Percentiles rank a stretch among this genome's conserved stretches.
Evolutionary conservation across 441 rosid species (phyloP).

Genomic region (Theobroma grandiflorum): DNA sequence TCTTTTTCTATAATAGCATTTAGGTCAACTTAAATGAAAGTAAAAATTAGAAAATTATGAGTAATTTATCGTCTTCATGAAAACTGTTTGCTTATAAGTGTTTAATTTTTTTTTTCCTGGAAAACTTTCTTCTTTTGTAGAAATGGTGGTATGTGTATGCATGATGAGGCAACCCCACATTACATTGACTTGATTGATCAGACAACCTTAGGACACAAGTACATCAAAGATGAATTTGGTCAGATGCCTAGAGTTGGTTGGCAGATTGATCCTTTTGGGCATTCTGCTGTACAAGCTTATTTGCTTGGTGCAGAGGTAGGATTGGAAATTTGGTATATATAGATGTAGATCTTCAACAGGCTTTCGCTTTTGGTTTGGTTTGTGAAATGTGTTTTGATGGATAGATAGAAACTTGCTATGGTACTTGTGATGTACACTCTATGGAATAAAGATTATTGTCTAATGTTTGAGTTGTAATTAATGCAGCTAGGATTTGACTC

Average conservation of each 20-base stretch:
- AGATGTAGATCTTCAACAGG: not conserved
- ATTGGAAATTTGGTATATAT: not conserved
- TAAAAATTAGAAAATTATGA: not conserved
- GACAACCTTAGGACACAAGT: slow-evolving; percentile 75
- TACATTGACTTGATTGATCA: slow-evolving; percentile 80
- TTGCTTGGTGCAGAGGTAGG: slow-evolving; percentile 79
- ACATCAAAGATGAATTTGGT: slow-evolving; percentile 65
- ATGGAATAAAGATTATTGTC: not conserved
- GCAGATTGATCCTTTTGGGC: slow-evolving; percentile 85
- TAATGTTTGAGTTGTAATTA: slow-evolving; percentile 18
- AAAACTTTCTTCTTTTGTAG: slow-evolving; percentile 32
- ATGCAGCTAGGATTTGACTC: slow-evolving; percentile 82
- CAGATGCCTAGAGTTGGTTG: slow-evolving; percentile 80
- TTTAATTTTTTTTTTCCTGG: slow-evolving; percentile 6
- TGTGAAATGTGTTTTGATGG: slow-evolving; percentile 2
- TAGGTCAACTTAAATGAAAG: not conserved
- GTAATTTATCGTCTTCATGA: not conserved
- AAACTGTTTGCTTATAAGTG: not conserved
- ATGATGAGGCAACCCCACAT: slow-evolving; percentile 72
- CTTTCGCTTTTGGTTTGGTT: not conserved
- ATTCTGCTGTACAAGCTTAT: slow-evolving; percentile 82
- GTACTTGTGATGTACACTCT: slow-evolving; percentile 10
- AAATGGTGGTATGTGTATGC: slow-evolving; percentile 82
- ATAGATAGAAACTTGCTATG: not conserved
- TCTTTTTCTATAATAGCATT: not conserved